Base-by-base conservation (phyloP, 176 grass and related monocot species). In the Rhynchospora pubera region DNA sequence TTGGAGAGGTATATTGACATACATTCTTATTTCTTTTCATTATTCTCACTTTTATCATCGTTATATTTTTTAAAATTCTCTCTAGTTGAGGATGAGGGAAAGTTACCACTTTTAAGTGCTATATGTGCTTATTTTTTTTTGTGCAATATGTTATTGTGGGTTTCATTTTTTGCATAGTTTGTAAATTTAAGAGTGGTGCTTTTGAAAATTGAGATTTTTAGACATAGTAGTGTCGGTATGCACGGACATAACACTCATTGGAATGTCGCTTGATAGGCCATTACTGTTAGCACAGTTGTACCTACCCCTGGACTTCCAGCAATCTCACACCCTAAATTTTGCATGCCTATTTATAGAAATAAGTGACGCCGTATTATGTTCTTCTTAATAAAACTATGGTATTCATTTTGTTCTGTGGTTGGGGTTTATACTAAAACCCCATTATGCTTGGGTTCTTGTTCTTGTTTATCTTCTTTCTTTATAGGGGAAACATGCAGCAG, bases 401-500 rank as follows among this genome's bases (percentile, higher is more conserved):
- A 2, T 66, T 74, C 5, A 0, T 50, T 50, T 50, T 73, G 44
- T 73, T 48, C 47, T 75, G 26, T 53, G 48, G 45, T 53, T 16
- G 71, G 45, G 22, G 47, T 12, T 75, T 47, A 72, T 55, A 44
- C n/a, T 48, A 8, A 43, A 21, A 58, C 23, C 28, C 82, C 44
- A 24, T 81, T 47, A 46, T 9, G 26, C 24, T 14, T 85, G 19
- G 2, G 5, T 55, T 39, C 78, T 21, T 60, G 46, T 14, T 84
- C 21, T 75, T 63, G 24, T 22, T 45, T 50, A 72, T 45, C 28
- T 74, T 82, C 58, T 16, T 73, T 15, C 69, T 89, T 85, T 78
- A 19, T 77, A 97, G 94, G 72, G 94, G 85, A 65, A 97, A 94
- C 65, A 60, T 68, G 19, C 87, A 92, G 84, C 91, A 94, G 71